phyloP scores from a whole-genome alignment of 495 filamentous ascomycete species.

The Elasticomyces elasticus region DNA sequence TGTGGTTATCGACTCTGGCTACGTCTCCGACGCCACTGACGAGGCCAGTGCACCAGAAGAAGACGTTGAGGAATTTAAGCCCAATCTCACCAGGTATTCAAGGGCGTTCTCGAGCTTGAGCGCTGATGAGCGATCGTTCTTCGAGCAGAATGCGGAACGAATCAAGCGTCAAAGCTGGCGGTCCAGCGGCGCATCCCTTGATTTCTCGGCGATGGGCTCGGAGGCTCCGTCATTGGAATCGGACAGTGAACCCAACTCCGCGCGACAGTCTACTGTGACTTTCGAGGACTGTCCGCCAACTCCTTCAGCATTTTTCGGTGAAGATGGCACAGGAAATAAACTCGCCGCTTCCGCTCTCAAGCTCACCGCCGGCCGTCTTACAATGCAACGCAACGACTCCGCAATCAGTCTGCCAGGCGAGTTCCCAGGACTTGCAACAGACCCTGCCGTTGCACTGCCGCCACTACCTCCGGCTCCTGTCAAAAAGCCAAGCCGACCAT shows the following conservation, averaged over 20 bases:
- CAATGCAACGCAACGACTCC: slow-evolving; percentile 5
- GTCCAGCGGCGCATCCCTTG: neutral
- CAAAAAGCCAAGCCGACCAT: neutral
- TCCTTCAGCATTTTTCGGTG: neutral
- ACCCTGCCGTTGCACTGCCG: neutral
- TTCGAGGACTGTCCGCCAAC: neutral
- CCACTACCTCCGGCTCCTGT: neutral
- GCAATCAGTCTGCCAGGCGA: slow-evolving; percentile 1
- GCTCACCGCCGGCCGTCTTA: neutral
- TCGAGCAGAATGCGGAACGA: slow-evolving; percentile 1
- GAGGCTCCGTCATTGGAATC: neutral
- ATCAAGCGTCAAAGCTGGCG: neutral
- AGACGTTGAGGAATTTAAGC: too few relatives aligned
- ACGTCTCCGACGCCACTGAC: too few relatives aligned
- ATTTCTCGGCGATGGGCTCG: neutral
- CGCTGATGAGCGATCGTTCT: neutral
- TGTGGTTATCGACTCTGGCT: too few relatives aligned
- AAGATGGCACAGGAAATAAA: neutral
- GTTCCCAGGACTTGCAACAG: neutral
- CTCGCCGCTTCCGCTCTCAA: neutral
- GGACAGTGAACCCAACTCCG: neutral
- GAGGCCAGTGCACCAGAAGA: too few relatives aligned
- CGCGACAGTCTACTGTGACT: neutral
- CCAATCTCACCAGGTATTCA: neutral
- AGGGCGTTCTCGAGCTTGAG: neutral